Conservation (phyloP, 169 alveolate genomes). For the Perkinsus chesapeaki region DNA sequence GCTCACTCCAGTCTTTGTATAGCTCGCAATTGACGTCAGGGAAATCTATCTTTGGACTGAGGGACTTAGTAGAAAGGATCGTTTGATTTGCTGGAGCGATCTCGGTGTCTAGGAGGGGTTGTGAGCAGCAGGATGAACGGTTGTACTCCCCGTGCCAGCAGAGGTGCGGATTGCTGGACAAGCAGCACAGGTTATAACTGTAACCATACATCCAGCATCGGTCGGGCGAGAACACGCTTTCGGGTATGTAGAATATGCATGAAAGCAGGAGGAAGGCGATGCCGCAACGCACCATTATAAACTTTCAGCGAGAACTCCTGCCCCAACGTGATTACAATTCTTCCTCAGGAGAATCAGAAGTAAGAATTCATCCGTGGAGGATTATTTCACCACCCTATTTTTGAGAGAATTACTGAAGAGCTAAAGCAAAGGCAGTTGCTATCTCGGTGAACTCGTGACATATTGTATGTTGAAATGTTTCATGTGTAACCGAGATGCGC, state of each 20-base stretch:
- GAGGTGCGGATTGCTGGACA: neutral
- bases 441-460: too few species aligned
- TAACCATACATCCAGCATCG: neutral
- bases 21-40: neutral
- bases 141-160: neutral
- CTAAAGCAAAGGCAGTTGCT: too few species aligned
- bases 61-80: neutral
- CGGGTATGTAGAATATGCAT: neutral
- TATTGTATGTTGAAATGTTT: too few species aligned
- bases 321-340: too few species aligned
- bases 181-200: neutral
- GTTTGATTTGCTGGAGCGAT: neutral
- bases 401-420: too few species aligned
- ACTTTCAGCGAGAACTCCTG: too few species aligned
- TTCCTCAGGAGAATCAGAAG: too few species aligned
- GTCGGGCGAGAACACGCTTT: neutral
- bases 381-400: too few species aligned
- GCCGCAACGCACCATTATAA: neutral
- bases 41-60: neutral
- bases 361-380: too few species aligned
- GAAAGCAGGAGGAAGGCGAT: neutral
- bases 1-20: neutral
- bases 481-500: too few species aligned
- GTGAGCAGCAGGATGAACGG: neutral
- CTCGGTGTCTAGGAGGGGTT: neutral